Evolutionary conservation across 1,284 basidiomycete species (phyloP).

Genomic region (Heterobasidion parviporum): DNA sequence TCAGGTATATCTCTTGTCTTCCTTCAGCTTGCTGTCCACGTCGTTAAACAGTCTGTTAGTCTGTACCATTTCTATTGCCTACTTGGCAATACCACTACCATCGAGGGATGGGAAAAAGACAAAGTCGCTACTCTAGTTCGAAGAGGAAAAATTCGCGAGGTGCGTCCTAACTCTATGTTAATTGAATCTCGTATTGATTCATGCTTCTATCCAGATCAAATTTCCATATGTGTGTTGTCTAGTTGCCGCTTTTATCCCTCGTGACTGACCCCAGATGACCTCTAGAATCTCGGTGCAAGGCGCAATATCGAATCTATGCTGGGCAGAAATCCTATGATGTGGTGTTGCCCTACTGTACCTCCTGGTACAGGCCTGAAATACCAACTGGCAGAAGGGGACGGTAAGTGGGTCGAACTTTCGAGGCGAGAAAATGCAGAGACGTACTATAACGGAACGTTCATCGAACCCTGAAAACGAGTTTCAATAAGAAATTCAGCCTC

Average conservation of each 20-base stretch:
- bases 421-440: constrained; percentile 4
- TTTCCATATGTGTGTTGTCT: constrained; percentile 79
- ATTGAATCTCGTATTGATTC: not conserved
- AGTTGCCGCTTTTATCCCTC: not conserved
- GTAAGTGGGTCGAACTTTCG: constrained; percentile 64
- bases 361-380: constrained; percentile 75
- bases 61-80: constrained; percentile 85
- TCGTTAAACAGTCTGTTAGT: constrained; percentile 27
- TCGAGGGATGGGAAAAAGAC: constrained; percentile 98
- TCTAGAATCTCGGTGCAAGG: constrained; percentile 68
- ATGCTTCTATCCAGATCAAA: constrained; percentile 47
- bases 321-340: constrained; percentile 65
- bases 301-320: constrained; percentile 74
- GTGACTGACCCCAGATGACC: constrained; percentile 3
- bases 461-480: constrained; percentile 8
- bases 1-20: constrained; percentile 44
- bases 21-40: not conserved
- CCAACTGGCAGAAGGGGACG: constrained; percentile 60
- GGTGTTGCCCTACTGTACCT: constrained; percentile 72
- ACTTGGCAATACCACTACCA: constrained; percentile 86
- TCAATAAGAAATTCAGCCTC: not conserved
- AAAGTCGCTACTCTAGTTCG: constrained; percentile 82
- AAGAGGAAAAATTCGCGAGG: constrained; percentile 80
- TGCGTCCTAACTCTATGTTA: constrained; percentile 22
- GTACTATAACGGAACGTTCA: constrained; percentile 8